These are phyloP conservation scores for Secale cereale DNA, from an alignment of 176 grass and related monocot genomes.

Conservation along the genomic window DNA sequence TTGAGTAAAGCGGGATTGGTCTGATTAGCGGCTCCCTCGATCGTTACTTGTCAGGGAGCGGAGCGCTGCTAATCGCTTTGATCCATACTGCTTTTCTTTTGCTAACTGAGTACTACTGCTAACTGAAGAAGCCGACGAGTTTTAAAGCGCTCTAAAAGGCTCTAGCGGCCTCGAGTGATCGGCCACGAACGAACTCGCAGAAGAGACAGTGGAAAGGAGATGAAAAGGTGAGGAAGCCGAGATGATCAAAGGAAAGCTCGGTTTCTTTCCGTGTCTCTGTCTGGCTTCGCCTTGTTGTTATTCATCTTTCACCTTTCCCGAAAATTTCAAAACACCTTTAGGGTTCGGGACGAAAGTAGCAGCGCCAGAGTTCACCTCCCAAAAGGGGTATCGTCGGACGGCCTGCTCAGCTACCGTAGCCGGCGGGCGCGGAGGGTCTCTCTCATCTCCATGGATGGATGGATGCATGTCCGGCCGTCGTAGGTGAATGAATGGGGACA, in stretches of 20 bases:
- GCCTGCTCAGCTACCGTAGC: not conserved
- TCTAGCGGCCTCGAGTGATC: not conserved
- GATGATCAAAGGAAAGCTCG: not conserved
- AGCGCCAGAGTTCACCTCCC: not conserved
- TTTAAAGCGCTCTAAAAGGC: not conserved
- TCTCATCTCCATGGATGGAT: not conserved
- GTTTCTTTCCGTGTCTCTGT: not conserved
- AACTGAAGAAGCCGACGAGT: not conserved
- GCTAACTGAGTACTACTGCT: too few species aligned
- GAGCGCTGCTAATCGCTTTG: too few species aligned
- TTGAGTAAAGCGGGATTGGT: not conserved
- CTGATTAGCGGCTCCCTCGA: not conserved
- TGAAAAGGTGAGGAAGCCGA: not conserved
- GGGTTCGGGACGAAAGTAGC: not conserved
- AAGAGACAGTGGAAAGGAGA: constrained; percentile 29
- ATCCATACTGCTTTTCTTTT: too few species aligned
- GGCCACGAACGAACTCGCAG: not conserved
- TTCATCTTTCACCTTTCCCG: not conserved
- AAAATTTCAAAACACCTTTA: not conserved
- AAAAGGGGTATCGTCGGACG: not conserved
- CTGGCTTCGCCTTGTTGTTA: too few species aligned
- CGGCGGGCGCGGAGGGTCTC: not conserved
- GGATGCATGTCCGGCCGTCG: not conserved
- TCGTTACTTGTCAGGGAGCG: too few species aligned
- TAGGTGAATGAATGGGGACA: constrained; percentile 39